Base-by-base conservation (phyloP, 495 filamentous ascomycete species). In the Echria macrotheca region DNA sequence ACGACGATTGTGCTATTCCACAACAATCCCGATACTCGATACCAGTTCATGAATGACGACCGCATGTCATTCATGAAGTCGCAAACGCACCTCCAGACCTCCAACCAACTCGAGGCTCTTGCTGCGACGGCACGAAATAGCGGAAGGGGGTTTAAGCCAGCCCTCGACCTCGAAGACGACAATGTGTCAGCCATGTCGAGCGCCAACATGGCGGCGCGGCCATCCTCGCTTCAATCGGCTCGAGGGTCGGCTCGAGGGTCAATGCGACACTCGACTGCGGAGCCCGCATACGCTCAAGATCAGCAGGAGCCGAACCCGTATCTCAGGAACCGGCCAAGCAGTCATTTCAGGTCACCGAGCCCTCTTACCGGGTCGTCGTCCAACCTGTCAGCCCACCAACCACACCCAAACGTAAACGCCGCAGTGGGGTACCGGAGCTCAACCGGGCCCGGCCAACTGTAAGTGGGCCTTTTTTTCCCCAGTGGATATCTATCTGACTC, bases 51-150 rank as follows among this genome's bases (percentile, higher is more conserved):
- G 90, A 83, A 85, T 33, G 93, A 97, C 63, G 93, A 97, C 69
- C 82, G 93, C 45, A 87, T 87, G 46, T 96, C 90, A 8, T 96
- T 97, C 73, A 96, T 96, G 84, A 98, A 98, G 74, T 96, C 91
- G 3, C 86, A 94, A 58, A 86, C 87, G 12, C 82, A 90, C 58
- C 76, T 97, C 47, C 90, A 80, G 12, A 66, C 70, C n/a, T 79
- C 77, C 19, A 96, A 93, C 4, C 94, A 98, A 63, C 75, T 98
- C 52, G 93, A 97, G 68, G 93, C 93, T 10, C 76, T 98, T 25
- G 94, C 88, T 47, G 90, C 87, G 21, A 96, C 93, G 5, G 93
- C 93, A 36, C 85, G 93, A 53, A 91, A 95, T 56, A 95, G 93
- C 72, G 69, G 70, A 1, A 33, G 44, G 12, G 84, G 82, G 46